A percentile compares a stretch with the other conserved stretches of the same genome.
Evolutionary conservation across 257 asterid genomes (phyloP).

Genomic region (Solanum tarapatanum): DNA sequence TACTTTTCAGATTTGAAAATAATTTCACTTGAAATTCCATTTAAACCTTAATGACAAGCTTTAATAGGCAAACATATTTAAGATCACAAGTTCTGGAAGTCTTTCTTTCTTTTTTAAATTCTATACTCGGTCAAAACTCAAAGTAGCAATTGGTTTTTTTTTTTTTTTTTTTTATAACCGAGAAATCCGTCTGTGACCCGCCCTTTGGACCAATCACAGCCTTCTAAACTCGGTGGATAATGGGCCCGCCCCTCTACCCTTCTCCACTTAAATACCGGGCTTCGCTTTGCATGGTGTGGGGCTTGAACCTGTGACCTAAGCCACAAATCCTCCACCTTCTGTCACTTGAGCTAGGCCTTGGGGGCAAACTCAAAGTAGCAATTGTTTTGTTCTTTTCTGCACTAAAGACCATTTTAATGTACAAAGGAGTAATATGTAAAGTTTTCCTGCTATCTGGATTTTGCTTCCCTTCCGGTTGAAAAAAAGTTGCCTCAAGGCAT

Average conservation of each 20-base stretch:
- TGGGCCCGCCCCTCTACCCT: too few relatives aligned
- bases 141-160: background rate
- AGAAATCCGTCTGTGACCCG: too few relatives aligned
- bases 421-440: background rate
- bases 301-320: too few relatives aligned
- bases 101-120: background rate
- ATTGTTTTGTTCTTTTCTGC: background rate
- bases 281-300: too few relatives aligned
- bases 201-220: too few relatives aligned
- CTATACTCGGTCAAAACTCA: background rate
- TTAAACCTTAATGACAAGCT: background rate
- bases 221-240: too few relatives aligned
- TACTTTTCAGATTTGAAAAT: background rate
- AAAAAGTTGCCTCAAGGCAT: background rate
- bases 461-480: background rate
- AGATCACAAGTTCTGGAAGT: background rate
- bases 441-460: background rate
- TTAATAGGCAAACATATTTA: background rate
- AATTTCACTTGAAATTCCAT: background rate
- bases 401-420: background rate
- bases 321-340: too few relatives aligned
- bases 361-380: background rate
- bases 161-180: too few relatives aligned
- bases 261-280: too few relatives aligned
- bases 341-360: too few relatives aligned